These are phyloP conservation scores for Fusarium verticillioides DNA, from an alignment of 2,329 filamentous ascomycete species.

Conservation along the genomic window DNA sequence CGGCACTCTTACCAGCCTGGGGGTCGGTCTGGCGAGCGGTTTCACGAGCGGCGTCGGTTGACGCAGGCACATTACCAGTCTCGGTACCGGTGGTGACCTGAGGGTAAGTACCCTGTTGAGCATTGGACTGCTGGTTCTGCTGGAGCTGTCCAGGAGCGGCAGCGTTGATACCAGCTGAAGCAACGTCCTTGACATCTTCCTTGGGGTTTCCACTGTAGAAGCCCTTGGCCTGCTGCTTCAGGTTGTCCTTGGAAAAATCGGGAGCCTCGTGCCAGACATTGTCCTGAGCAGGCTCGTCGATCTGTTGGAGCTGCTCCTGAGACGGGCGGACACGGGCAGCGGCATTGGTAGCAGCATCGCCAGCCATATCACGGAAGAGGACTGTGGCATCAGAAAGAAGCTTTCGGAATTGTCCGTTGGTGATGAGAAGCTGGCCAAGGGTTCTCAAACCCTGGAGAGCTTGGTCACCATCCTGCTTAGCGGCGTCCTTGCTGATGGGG, in stretches of 20 bases:
- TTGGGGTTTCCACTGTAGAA: conserved; percentile 65
- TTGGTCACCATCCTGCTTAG: conserved; percentile 84
- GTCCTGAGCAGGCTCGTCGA: conserved; percentile 87
- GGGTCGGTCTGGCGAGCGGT: conserved; percentile 56
- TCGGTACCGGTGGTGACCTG: conserved; percentile 58
- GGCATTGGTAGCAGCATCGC: conserved; percentile 85
- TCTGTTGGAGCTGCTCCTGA: conserved; percentile 78
- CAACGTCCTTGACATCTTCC: conserved; percentile 70
- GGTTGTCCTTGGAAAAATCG: conserved; percentile 74
- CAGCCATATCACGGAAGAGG: conserved; percentile 88
- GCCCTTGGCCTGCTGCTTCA: conserved; percentile 75
- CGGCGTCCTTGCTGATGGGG: conserved; percentile 79
- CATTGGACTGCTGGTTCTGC: conserved; percentile 18
- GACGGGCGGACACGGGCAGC: conserved; percentile 80
- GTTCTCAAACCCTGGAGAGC: conserved; percentile 87
- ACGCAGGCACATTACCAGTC: neutral
- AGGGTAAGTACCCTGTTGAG: conserved; percentile 41
- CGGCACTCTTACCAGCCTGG: conserved; percentile 47
- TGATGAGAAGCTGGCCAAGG: conserved; percentile 87
- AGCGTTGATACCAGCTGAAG: conserved; percentile 66
- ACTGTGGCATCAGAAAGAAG: conserved; percentile 77
- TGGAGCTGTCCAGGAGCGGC: conserved; percentile 56
- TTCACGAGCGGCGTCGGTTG: conserved; percentile 19
- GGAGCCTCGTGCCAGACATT: conserved; percentile 95
- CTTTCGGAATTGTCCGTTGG: conserved; percentile 96